Percentiles rank a stretch among this genome's conserved stretches.
Evolutionary conservation across 1,139 yeast genomes (phyloP).

Genomic region (Hansenula lynferdii): DNA sequence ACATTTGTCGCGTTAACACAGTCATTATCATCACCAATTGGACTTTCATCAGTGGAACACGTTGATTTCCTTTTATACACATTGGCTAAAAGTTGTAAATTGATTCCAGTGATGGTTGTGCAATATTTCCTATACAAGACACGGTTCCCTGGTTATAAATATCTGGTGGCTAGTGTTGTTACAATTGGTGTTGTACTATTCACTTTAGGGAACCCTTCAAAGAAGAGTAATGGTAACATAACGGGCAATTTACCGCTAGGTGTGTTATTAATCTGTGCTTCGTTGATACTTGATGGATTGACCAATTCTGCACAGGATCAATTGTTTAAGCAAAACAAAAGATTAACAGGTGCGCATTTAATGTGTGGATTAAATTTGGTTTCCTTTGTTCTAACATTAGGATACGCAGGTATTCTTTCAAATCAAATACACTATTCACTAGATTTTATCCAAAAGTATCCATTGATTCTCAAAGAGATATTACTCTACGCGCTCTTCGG

Average conservation of each 20-base stretch:
- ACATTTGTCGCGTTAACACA: constrained; percentile 70
- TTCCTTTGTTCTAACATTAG: constrained; percentile 37
- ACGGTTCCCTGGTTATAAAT: constrained; percentile 70
- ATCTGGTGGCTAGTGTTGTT: constrained; percentile 67
- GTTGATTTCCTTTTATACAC: constrained; percentile 84
- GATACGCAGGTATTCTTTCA: constrained; percentile 33
- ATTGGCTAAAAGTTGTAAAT: constrained; percentile 88
- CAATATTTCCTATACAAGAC: constrained; percentile 73
- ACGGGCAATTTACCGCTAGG: constrained; percentile 48
- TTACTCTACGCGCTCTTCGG: constrained; percentile 73
- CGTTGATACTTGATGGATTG: constrained; percentile 82
- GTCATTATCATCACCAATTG: constrained; percentile 76
- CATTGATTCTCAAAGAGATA: constrained; percentile 53
- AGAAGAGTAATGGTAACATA: constrained; percentile 17
- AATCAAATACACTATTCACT: constrained; percentile 46
- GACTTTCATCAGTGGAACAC: constrained; percentile 69
- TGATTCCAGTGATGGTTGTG: constrained; percentile 87
- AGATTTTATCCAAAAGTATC: constrained; percentile 41
- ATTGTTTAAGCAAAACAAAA: constrained; percentile 46
- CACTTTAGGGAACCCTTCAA: constrained; percentile 40
- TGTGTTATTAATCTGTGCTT: constrained; percentile 47
- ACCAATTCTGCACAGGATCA: constrained; percentile 94
- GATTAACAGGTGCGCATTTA: constrained; percentile 73
- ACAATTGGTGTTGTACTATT: constrained; percentile 80
- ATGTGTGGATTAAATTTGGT: constrained; percentile 75